Evolutionary conservation across 257 asterid genomes (phyloP).

Genomic region (Solanum corneliomulleri): DNA sequence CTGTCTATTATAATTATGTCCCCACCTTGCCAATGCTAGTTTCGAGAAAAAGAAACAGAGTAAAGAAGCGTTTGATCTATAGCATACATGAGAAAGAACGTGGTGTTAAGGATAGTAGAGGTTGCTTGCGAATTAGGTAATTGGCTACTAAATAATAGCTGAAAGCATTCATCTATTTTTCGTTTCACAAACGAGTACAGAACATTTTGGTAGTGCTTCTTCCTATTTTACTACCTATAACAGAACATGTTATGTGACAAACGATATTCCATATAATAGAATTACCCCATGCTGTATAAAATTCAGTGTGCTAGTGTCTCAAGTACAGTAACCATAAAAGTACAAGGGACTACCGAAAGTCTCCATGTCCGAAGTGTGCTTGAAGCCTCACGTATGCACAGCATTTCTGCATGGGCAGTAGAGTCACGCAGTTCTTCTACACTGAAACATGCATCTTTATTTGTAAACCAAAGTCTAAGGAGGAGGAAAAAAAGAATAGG

Average conservation of each 20-base stretch:
- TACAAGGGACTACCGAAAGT: conserved; percentile 53
- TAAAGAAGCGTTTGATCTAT: not conserved
- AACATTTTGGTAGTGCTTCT: not conserved
- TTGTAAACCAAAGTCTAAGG: not conserved
- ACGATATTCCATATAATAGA: not conserved
- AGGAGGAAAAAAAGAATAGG: not conserved
- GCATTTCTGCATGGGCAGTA: conserved; percentile 97
- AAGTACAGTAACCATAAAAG: not conserved
- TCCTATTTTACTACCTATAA: not conserved
- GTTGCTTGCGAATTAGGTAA: not conserved
- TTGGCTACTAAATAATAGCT: not conserved
- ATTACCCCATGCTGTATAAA: not conserved
- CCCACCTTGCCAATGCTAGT: not conserved
- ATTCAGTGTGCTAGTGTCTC: not conserved
- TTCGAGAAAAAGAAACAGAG: not conserved
- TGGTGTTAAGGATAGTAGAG: not conserved
- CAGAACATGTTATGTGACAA: not conserved
- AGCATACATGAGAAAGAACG: not conserved
- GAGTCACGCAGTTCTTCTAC: conserved; percentile 97
- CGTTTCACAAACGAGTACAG: not conserved
- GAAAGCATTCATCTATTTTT: not conserved
- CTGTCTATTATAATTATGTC: not conserved
- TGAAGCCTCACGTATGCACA: conserved; percentile 93
- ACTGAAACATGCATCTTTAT: conserved; percentile 31
- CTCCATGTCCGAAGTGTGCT: conserved; percentile 74